These are phyloP conservation scores for Arabidopsis suecica DNA, from an alignment of 345 rosid genomes.

Conservation along the genomic window DNA sequence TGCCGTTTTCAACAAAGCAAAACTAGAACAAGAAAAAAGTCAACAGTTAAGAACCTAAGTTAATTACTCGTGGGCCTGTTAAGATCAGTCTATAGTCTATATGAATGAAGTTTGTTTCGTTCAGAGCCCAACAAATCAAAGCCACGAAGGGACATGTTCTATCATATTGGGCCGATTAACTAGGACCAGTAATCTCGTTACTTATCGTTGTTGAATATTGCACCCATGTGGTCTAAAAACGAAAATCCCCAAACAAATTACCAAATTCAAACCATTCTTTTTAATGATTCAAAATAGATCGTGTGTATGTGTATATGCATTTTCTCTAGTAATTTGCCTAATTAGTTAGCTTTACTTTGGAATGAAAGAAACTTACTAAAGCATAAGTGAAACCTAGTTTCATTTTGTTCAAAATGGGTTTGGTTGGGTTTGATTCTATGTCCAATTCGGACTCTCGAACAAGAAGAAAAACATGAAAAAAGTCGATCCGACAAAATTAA, in stretches of 20 bases:
- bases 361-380: slow-evolving; percentile 4
- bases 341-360: neutral
- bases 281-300: neutral
- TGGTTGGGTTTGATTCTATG: neutral
- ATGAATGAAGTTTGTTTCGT: neutral
- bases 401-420: neutral
- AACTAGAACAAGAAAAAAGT: neutral
- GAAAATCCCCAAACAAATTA: neutral
- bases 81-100: neutral
- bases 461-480: neutral
- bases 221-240: neutral
- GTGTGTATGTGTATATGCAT: neutral
- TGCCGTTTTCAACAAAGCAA: slow-evolving; percentile 1
- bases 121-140: neutral
- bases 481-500: neutral
- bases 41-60: neutral
- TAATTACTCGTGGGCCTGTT: neutral
- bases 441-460: neutral
- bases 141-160: neutral
- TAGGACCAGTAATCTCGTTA: slow-evolving; percentile 22
- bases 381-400: neutral
- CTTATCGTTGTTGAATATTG: neutral
- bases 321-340: neutral
- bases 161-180: neutral
- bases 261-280: neutral